phyloP scores from a whole-genome alignment of 176 grass and related monocot species.

The Triticum turgidum region DNA sequence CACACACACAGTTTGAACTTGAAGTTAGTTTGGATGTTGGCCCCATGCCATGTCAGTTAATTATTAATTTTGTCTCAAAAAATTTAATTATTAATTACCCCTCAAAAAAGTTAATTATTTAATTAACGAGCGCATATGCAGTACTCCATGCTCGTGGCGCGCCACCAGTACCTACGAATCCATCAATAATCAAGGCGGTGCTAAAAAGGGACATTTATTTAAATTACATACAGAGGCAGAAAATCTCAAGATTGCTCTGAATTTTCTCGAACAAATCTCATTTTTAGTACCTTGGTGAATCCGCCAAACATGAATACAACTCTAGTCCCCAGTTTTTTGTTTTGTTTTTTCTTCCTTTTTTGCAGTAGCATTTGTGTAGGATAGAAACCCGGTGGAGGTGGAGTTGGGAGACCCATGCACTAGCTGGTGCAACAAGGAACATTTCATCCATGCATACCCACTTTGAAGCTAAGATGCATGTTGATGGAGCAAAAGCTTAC shows the following conservation, averaged over 20 bases:
- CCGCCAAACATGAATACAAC: not conserved
- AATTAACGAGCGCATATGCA: not conserved
- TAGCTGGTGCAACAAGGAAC: not conserved
- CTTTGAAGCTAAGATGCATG: not conserved
- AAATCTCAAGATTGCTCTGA: too few relatives aligned
- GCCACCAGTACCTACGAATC: not conserved
- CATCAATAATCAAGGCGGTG: not conserved
- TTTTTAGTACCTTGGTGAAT: not conserved
- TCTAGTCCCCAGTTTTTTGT: too few relatives aligned
- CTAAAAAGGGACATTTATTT: not conserved
- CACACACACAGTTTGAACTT: not conserved
- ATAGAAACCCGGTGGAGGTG: too few relatives aligned
- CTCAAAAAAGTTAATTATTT: not conserved
- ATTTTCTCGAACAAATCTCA: too few relatives aligned
- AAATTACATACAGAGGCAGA: too few relatives aligned
- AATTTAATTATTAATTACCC: too few relatives aligned
- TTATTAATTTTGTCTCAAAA: too few relatives aligned
- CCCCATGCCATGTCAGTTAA: not conserved
- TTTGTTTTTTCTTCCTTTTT: too few relatives aligned
- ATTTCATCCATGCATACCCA: not conserved
- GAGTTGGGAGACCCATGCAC: too few relatives aligned
- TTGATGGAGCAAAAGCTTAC: not conserved
- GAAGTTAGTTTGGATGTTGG: not conserved
- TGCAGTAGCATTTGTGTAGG: too few relatives aligned
- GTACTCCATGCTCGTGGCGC: not conserved